Percentiles rank a stretch among this genome's conserved stretches.
These are phyloP conservation scores for Lenwebbia sp. DNA, from an alignment of 345 rosid species.

Conservation along the genomic window DNA sequence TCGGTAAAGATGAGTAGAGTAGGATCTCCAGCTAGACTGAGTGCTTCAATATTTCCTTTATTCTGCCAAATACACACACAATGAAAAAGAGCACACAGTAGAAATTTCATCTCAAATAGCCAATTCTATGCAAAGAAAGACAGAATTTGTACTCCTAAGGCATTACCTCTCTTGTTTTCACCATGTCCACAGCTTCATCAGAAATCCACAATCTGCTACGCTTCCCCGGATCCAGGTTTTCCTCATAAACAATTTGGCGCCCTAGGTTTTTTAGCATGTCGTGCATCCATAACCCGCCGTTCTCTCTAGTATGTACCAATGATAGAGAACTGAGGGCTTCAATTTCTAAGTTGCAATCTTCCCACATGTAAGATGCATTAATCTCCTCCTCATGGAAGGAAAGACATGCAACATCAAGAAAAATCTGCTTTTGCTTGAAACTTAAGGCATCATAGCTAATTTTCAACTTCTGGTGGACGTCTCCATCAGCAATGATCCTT, in stretches of 20 bases:
- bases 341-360: not conserved
- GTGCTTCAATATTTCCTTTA: not conserved
- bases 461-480: rapidly evolving
- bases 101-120: not conserved
- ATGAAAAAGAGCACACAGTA: not conserved
- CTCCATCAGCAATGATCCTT: not conserved
- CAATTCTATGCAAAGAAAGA: not conserved
- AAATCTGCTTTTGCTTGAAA: not conserved
- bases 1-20: not conserved
- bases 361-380: not conserved
- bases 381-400: not conserved
- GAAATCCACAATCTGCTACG: not conserved
- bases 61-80: not conserved
- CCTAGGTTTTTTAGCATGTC: not conserved
- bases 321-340: not conserved
- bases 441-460: not conserved
- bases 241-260: not conserved
- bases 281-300: not conserved
- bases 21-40: not conserved
- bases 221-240: not conserved
- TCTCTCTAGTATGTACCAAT: not conserved
- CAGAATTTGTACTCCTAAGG: not conserved
- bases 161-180: not conserved
- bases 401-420: not conserved
- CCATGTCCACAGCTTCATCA: not conserved